phyloP scores from a whole-genome alignment of 441 rosid genomes.

The Pelargonium citronellum region DNA sequence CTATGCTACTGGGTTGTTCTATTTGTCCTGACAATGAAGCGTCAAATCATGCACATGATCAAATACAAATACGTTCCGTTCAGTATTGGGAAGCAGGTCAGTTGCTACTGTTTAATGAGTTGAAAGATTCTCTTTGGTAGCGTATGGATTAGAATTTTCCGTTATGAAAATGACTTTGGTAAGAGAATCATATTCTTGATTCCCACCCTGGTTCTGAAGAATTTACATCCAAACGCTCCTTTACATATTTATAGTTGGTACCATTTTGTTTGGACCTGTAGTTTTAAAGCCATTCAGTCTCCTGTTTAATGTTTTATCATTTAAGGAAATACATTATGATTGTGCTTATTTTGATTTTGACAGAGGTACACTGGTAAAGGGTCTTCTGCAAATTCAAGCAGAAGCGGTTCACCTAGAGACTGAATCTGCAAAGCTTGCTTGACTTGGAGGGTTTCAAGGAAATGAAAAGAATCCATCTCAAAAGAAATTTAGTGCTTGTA shows the following conservation, averaged over 20 bases:
- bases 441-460: background rate
- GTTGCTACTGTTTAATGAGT: conserved; percentile 7
- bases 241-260: background rate
- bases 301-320: background rate
- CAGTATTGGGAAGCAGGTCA: conserved; percentile 63
- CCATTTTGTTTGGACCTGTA: conserved; percentile 6
- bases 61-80: conserved; percentile 62
- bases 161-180: too few species aligned
- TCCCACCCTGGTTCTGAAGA: too few species aligned
- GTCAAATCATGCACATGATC: conserved; percentile 67
- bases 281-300: conserved; percentile 3
- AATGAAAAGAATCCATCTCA: background rate
- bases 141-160: too few species aligned
- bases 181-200: too few species aligned
- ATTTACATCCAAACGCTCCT: too few species aligned
- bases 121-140: background rate
- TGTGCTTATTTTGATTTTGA: conserved; percentile 3
- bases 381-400: conserved; percentile 21
- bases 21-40: conserved; percentile 63
- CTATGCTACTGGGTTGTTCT: conserved; percentile 61
- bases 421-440: conserved; percentile 19
- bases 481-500: background rate
- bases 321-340: background rate
- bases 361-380: conserved; percentile 39
- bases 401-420: conserved; percentile 25